Evolutionary conservation across 208 protist genomes (phyloP).

Genomic region (Trypanosoma vivax): DNA sequence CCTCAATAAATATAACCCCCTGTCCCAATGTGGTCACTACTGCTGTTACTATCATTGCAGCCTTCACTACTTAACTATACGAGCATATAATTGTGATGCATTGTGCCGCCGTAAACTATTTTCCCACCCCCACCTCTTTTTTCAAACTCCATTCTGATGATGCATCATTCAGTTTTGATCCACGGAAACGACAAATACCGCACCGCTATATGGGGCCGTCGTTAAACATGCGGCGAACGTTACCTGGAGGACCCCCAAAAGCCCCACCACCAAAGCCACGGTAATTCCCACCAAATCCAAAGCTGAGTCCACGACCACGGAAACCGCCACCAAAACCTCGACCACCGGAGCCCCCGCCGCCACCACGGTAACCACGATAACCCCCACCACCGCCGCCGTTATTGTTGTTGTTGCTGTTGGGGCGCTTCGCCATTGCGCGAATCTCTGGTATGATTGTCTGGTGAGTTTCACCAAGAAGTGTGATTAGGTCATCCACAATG

Average conservation of each 20-base stretch:
- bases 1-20: too few species aligned
- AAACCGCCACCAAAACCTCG: background rate
- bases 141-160: too few species aligned
- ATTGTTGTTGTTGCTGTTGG: slow-evolving; percentile 45
- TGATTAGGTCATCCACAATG: slow-evolving; percentile 84
- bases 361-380: slow-evolving; percentile 8
- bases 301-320: slow-evolving; percentile 12
- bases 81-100: too few species aligned
- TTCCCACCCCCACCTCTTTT: too few species aligned
- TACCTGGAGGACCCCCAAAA: slow-evolving; percentile 9
- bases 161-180: too few species aligned
- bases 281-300: background rate
- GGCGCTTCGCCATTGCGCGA: slow-evolving; percentile 73
- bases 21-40: too few species aligned
- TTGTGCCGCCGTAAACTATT: too few species aligned
- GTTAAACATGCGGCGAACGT: slow-evolving; percentile 37
- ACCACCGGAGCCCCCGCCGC: slow-evolving; percentile 9
- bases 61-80: too few species aligned
- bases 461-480: slow-evolving; percentile 79
- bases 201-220: slow-evolving; percentile 22
- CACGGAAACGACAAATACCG: background rate
- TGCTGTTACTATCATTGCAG: too few species aligned
- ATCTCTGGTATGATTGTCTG: slow-evolving; percentile 71
- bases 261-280: background rate
- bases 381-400: slow-evolving; percentile 38